Evolutionary conservation across 164 flowering plant species (phyloP).

Genomic region (Stephania cephalantha): DNA sequence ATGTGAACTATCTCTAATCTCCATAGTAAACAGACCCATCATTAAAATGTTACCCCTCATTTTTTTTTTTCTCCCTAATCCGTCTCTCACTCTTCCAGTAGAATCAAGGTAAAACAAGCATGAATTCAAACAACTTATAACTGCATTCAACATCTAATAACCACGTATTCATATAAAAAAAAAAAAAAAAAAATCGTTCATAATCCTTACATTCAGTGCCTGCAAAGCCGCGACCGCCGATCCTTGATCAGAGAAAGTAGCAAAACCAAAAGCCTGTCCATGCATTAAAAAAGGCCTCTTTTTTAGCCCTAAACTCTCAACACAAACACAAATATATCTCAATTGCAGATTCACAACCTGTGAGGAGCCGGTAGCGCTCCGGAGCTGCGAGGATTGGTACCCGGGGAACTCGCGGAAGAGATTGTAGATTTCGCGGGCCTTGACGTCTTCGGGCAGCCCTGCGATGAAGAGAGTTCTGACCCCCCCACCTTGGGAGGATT

Average conservation of each 20-base stretch:
- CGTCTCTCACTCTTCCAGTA: not conserved
- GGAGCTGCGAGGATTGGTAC: slow-evolving; percentile 73
- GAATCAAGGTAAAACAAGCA: not conserved
- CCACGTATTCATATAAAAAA: too few species aligned
- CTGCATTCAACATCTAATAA: not conserved
- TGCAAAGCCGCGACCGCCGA: slow-evolving; percentile 76
- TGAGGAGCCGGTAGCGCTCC: slow-evolving; percentile 30
- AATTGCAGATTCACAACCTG: slow-evolving; percentile 34
- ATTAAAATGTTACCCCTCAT: too few species aligned
- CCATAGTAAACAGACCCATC: too few species aligned
- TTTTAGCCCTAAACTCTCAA: too few species aligned
- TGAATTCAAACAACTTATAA: not conserved
- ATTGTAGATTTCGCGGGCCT: slow-evolving; percentile 78
- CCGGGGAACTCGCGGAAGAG: slow-evolving; percentile 88
- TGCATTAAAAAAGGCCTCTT: not conserved
- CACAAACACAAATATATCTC: not conserved
- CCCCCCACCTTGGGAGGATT: slow-evolving; percentile 12
- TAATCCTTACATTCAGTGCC: slow-evolving; percentile 64
- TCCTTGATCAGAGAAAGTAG: slow-evolving; percentile 71
- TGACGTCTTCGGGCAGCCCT: slow-evolving; percentile 83
- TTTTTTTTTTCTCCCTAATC: not conserved
- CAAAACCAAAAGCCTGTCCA: slow-evolving; percentile 86
- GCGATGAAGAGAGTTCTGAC: slow-evolving; percentile 89
- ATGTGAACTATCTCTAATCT: too few species aligned
- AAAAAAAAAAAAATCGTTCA: not conserved